Evolutionary conservation across 768 basidiomycete genomes (phyloP), one percentile per base, ranked within the genome.

Genomic region (Sarcodon sp.): DNA sequence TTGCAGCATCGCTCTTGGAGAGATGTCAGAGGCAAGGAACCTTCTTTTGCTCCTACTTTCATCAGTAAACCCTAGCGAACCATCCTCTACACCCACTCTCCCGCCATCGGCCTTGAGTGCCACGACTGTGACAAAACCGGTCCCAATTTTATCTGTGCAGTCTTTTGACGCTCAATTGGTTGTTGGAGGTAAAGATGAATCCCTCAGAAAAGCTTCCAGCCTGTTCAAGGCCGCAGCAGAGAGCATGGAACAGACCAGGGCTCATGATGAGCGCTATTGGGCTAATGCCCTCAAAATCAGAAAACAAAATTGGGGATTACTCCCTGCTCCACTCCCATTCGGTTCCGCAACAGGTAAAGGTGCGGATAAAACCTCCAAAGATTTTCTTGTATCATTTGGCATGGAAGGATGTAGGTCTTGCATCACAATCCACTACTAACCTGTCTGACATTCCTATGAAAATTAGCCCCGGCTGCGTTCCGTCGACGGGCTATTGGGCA

Each of bases 151-250:
- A 10, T 62, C 61, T 10, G 55, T 62, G 16, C 61, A 57, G 16
- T 53, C 59, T n/a, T 62, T 62, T 50, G 55, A 62, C 45, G 49
- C 57, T 4, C 57, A 62, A 43, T 53, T 62, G 6, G 70, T 74
- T 6, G 72, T 87, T 43, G 87, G 88, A 0, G 79, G 82, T 33
- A 91, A 91, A 63, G 88, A 91, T 50, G 79, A 82, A 59, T 77
- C 86, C 0, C 63, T 91, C 33, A 66, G 88, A 53, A 80, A 83
- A 51, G 87, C 88, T 18, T 75, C 84, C 0, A 68, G 71, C 47
- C 65, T 88, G 1, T 83, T 89, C 53, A 85, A 79, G 55, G 61
- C 69, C 33, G 85, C 85, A 3, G 80, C 84, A 3, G 71, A 75
- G 47, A 74, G 75, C 47, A 77, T 88, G 65, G 84, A 87, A 56